Conservation (phyloP, 1,284 basidiomycete genomes). For the Cutaneotrichosporon curvatum region DNA sequence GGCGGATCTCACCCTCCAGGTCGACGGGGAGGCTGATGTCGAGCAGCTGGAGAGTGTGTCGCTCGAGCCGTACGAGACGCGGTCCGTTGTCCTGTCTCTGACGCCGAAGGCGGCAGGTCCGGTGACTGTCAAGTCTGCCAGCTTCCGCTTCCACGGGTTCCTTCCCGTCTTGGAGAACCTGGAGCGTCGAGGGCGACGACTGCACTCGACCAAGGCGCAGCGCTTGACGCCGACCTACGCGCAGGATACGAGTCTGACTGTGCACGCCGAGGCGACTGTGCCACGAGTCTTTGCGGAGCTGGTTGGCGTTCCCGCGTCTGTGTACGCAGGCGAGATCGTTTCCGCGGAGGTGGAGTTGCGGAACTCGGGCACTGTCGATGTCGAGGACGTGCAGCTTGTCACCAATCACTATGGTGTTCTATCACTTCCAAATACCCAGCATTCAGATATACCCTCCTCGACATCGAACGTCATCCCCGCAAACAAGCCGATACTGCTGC, state of each 20-base stretch:
- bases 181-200: constrained; percentile 40
- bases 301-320: constrained; percentile 19
- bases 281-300: constrained; percentile 37
- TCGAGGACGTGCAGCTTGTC: constrained; percentile 34
- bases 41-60: constrained; percentile 29
- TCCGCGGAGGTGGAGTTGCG: constrained; percentile 23
- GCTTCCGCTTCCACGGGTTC: constrained; percentile 47
- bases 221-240: constrained; percentile 45
- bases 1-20: constrained; percentile 19
- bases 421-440: constrained; percentile 8
- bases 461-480: constrained; percentile 23
- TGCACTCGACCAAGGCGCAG: constrained; percentile 46
- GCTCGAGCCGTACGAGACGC: constrained; percentile 42
- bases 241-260: constrained; percentile 40
- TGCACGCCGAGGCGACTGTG: constrained; percentile 35
- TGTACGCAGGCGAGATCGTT: constrained; percentile 39
- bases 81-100: constrained; percentile 33
- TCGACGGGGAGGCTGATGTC: constrained; percentile 15
- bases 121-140: constrained; percentile 26
- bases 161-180: constrained; percentile 46
- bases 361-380: constrained; percentile 33
- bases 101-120: constrained; percentile 19
- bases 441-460: constrained; percentile 11
- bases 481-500: constrained; percentile 13
- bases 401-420: constrained; percentile 23